phyloP scores from a whole-genome alignment of 2,329 filamentous ascomycete species.

The Rhynchosporium graminicola region DNA sequence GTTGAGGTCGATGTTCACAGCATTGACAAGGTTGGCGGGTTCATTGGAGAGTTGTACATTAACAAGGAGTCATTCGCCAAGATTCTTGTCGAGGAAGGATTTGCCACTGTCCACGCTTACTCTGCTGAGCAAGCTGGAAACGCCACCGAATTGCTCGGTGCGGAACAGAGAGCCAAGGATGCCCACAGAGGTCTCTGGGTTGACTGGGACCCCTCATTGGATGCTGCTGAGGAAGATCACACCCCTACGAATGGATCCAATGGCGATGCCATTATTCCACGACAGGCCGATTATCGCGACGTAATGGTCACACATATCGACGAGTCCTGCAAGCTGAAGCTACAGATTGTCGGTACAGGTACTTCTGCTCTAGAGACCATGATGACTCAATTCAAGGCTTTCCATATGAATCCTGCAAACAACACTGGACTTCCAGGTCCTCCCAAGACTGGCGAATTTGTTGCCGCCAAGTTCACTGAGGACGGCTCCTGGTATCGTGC shows the following conservation, averaged over 20 bases:
- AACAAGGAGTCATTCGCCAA: conserved; percentile 97
- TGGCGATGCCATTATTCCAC: conserved; percentile 56
- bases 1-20: conserved; percentile 95
- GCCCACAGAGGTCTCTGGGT: conserved; percentile 87
- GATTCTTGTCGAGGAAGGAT: conserved; percentile 86
- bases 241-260: conserved; percentile 53
- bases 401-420: conserved; percentile 85
- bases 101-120: conserved; percentile 90
- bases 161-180: conserved; percentile 88
- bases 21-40: conserved; percentile 94
- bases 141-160: conserved; percentile 80
- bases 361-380: conserved; percentile 82
- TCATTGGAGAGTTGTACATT: conserved; percentile 92
- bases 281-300: conserved; percentile 87
- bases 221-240: conserved; percentile 62
- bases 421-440: conserved; percentile 69
- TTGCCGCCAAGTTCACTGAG: conserved; percentile 85
- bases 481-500: conserved; percentile 96
- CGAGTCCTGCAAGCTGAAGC: conserved; percentile 76
- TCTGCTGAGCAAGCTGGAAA: conserved; percentile 96
- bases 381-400: conserved; percentile 88
- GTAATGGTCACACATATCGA: conserved; percentile 92
- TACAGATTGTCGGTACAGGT: conserved; percentile 86
- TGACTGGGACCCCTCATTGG: conserved; percentile 89
- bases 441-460: conserved; percentile 88